These are phyloP conservation scores for Paecilomyces sp. DNA, from an alignment of 2,329 filamentous ascomycete species.

Conservation along the genomic window DNA sequence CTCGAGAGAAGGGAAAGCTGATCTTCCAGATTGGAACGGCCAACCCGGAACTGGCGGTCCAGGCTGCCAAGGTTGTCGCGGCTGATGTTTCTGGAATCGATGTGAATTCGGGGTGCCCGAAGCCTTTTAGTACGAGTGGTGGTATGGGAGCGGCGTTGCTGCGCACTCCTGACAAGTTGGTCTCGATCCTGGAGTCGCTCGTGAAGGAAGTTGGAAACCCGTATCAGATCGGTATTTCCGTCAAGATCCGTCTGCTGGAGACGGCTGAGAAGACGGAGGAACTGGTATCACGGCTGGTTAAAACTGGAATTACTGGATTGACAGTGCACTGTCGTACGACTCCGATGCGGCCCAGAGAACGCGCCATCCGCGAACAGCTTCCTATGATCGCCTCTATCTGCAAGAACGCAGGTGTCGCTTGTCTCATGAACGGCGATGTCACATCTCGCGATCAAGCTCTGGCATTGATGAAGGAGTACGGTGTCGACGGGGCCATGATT, in stretches of 20 bases:
- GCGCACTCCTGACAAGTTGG: slow-evolving; percentile 73
- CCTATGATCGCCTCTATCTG: slow-evolving; percentile 77
- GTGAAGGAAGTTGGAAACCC: slow-evolving; percentile 70
- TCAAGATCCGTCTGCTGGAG: slow-evolving; percentile 88
- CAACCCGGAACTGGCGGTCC: slow-evolving; percentile 71
- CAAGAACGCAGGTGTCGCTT: slow-evolving; percentile 77
- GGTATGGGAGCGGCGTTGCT: slow-evolving; percentile 95
- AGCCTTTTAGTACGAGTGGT: slow-evolving; percentile 86
- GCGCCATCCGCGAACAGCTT: slow-evolving; percentile 78
- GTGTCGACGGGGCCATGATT: slow-evolving; percentile 95
- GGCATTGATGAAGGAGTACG: slow-evolving; percentile 65
- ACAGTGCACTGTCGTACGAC: slow-evolving; percentile 95
- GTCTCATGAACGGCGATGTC: slow-evolving; percentile 94
- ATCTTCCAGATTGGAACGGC: slow-evolving; percentile 93
- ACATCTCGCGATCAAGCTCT: slow-evolving; percentile 64
- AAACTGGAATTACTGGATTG: slow-evolving; percentile 83
- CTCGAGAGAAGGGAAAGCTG: slow-evolving; percentile 63
- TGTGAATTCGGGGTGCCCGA: slow-evolving; percentile 96
- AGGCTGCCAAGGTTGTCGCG: slow-evolving; percentile 77
- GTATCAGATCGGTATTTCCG: slow-evolving; percentile 86
- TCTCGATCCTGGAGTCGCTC: slow-evolving; percentile 73
- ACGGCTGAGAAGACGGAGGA: slow-evolving; percentile 67
- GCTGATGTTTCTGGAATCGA: slow-evolving; percentile 88
- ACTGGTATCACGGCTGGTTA: slow-evolving; percentile 70
- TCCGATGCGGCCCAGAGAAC: slow-evolving; percentile 86